phyloP scores from a whole-genome alignment of 2,329 filamentous ascomycete species.

The Huntiella omanensis region DNA sequence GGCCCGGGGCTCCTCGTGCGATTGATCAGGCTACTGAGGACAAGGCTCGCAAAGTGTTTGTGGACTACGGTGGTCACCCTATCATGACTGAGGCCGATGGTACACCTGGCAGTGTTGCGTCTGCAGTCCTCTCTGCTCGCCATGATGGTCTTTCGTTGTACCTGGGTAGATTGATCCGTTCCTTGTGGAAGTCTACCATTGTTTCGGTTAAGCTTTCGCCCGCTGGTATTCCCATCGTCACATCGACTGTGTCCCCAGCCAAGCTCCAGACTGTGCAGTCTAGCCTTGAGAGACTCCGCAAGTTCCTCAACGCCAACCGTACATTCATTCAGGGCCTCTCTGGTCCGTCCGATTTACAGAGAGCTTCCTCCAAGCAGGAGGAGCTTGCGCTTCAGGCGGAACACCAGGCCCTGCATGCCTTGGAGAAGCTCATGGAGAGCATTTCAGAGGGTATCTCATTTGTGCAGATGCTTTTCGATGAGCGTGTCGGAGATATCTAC shows the following conservation, averaged over 20 bases:
- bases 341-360: conserved; percentile 70
- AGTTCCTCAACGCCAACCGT: conserved; percentile 74
- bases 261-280: conserved; percentile 67
- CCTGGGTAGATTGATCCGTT: conserved; percentile 69
- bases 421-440: conserved; percentile 70
- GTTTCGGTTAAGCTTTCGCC: conserved; percentile 34
- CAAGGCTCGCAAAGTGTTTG: conserved; percentile 68
- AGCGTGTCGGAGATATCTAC: conserved; percentile 77
- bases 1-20: conserved; percentile 53
- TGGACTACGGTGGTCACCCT: conserved; percentile 80
- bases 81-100: conserved; percentile 62
- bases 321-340: conserved; percentile 83
- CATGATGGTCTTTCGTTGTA: conserved; percentile 81
- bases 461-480: conserved; percentile 83
- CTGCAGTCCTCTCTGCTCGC: conserved; percentile 69
- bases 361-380: conserved; percentile 65
- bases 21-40: conserved; percentile 76
- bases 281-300: conserved; percentile 56
- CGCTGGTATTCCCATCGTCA: conserved; percentile 42
- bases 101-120: conserved; percentile 54
- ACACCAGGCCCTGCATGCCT: conserved; percentile 73
- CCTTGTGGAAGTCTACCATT: conserved; percentile 69
- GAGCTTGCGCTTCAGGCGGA: conserved; percentile 86
- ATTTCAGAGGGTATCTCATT: conserved; percentile 96
- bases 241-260: conserved; percentile 42